Evolutionary conservation across 495 filamentous ascomycete species (phyloP).

Genomic region (Paragyromitra xinjiangensis): DNA sequence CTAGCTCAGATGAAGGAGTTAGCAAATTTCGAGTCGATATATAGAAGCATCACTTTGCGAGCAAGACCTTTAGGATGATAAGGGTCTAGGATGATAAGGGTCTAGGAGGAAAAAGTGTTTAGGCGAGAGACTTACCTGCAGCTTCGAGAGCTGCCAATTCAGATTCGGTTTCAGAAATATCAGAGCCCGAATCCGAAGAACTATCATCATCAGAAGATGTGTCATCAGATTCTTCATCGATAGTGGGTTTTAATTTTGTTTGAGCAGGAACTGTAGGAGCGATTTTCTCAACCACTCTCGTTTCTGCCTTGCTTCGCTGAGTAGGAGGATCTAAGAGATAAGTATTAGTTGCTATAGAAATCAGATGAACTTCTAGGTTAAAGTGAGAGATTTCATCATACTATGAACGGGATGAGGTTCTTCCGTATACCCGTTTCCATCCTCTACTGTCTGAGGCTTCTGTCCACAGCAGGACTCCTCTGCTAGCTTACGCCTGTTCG

Average conservation of each 20-base stretch:
- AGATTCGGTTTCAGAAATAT: conserved; percentile 11
- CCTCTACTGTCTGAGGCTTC: too few species aligned
- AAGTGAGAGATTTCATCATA: not conserved
- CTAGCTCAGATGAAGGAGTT: not conserved
- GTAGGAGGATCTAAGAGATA: not conserved
- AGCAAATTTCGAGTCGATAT: not conserved
- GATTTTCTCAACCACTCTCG: not conserved
- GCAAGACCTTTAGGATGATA: not conserved
- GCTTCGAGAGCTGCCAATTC: conserved; percentile 24
- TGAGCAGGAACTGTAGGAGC: not conserved
- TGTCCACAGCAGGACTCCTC: too few species aligned
- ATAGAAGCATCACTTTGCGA: too few species aligned
- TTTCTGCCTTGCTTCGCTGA: not conserved
- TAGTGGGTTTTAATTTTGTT: too few species aligned
- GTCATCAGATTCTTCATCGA: not conserved
- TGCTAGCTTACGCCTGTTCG: not conserved
- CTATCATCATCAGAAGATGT: not conserved
- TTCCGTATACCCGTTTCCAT: too few species aligned
- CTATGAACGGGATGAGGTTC: not conserved
- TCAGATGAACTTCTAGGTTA: not conserved
- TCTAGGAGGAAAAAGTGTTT: not conserved
- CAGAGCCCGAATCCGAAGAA: not conserved
- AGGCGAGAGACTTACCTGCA: not conserved
- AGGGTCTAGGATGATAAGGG: not conserved
- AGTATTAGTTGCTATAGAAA: not conserved